Percentiles rank a stretch among this genome's conserved stretches.
Evolutionary conservation across 495 filamentous ascomycete species (phyloP).

Genomic region (Penicillium longicatenatum): DNA sequence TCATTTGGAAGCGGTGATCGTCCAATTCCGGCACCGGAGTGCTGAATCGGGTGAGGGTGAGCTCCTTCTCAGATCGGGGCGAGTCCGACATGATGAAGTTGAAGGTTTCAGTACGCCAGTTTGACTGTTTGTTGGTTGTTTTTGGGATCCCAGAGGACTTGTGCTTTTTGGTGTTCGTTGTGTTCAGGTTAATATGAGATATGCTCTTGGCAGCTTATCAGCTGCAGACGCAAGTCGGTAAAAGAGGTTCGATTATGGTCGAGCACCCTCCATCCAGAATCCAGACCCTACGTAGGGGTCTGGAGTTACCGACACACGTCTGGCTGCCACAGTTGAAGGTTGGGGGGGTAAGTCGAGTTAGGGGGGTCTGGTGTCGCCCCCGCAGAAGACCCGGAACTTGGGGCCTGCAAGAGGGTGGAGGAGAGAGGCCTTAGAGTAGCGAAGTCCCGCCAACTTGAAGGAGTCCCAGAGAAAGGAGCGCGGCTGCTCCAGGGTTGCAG

Average conservation of each 20-base stretch:
- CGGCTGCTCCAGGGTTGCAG: constrained; percentile 39
- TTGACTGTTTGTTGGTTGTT: constrained; percentile 13
- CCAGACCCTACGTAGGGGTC: constrained; percentile 52
- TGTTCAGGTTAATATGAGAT: background rate
- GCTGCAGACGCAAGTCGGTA: constrained; percentile 36
- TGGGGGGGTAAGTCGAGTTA: constrained; percentile 66
- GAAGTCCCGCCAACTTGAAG: constrained; percentile 98
- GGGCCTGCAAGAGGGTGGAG: constrained; percentile 92
- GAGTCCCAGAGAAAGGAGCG: constrained; percentile 45
- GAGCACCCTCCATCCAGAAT: constrained; percentile 46
- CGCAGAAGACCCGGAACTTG: constrained; percentile 85
- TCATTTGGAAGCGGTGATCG: constrained; percentile 83
- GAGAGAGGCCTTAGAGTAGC: constrained; percentile 73
- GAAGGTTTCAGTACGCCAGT: constrained; percentile 15
- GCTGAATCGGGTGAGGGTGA: constrained; percentile 61
- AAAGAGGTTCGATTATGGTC: constrained; percentile 36
- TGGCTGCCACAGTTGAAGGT: constrained; percentile 38
- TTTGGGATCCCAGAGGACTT: constrained; percentile 3
- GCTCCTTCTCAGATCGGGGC: constrained; percentile 59
- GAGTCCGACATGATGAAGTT: constrained; percentile 59
- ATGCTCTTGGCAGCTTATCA: constrained; percentile 26
- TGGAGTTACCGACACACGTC: constrained; percentile 47
- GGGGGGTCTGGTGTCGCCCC: constrained; percentile 96
- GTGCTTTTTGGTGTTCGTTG: constrained; percentile 10
- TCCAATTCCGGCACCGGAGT: constrained; percentile 88